phyloP scores from a whole-genome alignment of 164 flowering plant species.

The Vitis rotundifolia region DNA sequence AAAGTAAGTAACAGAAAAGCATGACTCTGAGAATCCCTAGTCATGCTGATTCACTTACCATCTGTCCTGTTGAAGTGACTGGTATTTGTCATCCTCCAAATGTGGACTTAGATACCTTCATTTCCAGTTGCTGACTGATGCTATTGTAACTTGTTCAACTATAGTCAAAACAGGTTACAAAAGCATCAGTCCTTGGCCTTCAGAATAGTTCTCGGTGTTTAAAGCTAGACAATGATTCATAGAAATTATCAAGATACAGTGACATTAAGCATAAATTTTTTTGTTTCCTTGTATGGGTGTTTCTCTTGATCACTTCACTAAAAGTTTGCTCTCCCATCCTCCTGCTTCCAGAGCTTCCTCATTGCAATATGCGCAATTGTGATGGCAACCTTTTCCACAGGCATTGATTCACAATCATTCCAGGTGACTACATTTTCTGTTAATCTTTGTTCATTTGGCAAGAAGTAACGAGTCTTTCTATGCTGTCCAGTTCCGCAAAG shows the following conservation, averaged over 20 bases:
- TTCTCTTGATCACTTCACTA: not conserved
- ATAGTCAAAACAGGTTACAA: too few relatives aligned
- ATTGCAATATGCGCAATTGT: conserved; percentile 83
- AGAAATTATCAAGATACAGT: too few relatives aligned
- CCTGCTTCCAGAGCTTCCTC: conserved; percentile 61
- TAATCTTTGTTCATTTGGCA: not conserved
- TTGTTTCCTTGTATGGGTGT: not conserved
- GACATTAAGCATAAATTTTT: not conserved
- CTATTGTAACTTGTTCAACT: too few relatives aligned
- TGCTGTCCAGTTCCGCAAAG: conserved; percentile 60
- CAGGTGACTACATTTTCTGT: conserved; percentile 45
- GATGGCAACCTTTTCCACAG: conserved; percentile 93
- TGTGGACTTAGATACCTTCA: too few relatives aligned
- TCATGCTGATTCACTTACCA: too few relatives aligned
- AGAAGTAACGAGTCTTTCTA: conserved; percentile 2
- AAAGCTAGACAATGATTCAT: too few relatives aligned
- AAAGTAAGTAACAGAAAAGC: not conserved
- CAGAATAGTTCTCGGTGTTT: too few relatives aligned
- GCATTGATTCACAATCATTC: conserved; percentile 87
- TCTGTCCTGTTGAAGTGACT: too few relatives aligned
- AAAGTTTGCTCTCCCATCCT: conserved; percentile 1
- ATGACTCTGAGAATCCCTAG: too few relatives aligned
- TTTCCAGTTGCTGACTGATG: too few relatives aligned
- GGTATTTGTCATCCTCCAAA: too few relatives aligned
- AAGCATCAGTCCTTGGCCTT: too few relatives aligned